Evolutionary conservation across 805 yeast genomes (phyloP).

Genomic region (Cyberlindnera petersonii): DNA sequence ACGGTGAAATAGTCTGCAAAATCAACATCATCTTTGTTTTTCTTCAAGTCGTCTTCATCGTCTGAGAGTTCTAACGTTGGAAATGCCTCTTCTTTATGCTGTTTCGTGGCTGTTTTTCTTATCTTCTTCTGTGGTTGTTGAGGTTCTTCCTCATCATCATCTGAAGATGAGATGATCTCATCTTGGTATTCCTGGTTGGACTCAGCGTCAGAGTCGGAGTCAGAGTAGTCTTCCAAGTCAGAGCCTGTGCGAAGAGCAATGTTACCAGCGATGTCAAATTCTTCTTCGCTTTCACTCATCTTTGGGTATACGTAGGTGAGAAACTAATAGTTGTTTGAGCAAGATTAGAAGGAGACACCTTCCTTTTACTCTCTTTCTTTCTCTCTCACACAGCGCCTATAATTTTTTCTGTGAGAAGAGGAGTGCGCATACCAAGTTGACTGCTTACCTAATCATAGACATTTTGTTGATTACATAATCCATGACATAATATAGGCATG

Average conservation of each 20-base stretch:
- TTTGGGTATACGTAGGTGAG: too few species aligned
- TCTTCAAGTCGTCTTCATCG: slow-evolving; percentile 36
- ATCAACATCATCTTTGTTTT: slow-evolving; percentile 41
- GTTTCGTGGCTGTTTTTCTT: slow-evolving; percentile 19
- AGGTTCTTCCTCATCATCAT: slow-evolving; percentile 41
- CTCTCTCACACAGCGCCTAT: too few species aligned
- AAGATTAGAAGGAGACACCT: too few species aligned
- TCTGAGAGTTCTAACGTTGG: slow-evolving; percentile 54
- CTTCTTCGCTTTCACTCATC: slow-evolving; percentile 30
- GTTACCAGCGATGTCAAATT: slow-evolving; percentile 59
- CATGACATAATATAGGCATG: too few species aligned
- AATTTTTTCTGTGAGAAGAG: too few species aligned
- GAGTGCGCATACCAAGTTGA: neutral
- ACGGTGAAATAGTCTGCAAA: slow-evolving; percentile 41
- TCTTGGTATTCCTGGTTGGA: slow-evolving; percentile 50
- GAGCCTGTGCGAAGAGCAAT: slow-evolving; percentile 46
- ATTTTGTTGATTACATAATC: neutral
- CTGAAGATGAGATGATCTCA: slow-evolving; percentile 46
- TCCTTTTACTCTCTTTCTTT: too few species aligned
- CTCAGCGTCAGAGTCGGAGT: slow-evolving; percentile 28
- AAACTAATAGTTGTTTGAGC: too few species aligned
- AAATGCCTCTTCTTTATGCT: slow-evolving; percentile 30
- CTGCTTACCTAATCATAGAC: neutral
- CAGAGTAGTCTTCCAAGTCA: slow-evolving; percentile 32
- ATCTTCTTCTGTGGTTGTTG: slow-evolving; percentile 26